Percentiles rank a stretch among this genome's conserved stretches.
Evolutionary conservation across 768 basidiomycete genomes (phyloP).

Genomic region (Rhodocollybia butyracea): DNA sequence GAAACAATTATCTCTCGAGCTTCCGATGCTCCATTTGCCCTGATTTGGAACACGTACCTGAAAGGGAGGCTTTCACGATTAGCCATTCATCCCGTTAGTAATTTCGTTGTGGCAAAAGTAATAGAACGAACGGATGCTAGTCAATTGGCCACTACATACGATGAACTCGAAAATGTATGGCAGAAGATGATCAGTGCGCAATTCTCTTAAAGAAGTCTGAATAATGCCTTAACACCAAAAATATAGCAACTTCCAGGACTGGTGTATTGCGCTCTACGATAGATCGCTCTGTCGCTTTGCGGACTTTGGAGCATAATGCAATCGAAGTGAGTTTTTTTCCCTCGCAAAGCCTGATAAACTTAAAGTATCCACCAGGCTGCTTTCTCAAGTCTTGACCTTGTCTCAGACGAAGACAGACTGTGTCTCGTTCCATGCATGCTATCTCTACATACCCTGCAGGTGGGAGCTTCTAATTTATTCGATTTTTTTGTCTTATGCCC

Average conservation of each 20-base stretch:
- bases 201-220: too few species aligned
- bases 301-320: conserved; percentile 44
- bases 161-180: conserved; percentile 60
- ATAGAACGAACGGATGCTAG: conserved; percentile 56
- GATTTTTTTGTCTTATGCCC: conserved; percentile 2
- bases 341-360: not conserved
- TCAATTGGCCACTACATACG: conserved; percentile 52
- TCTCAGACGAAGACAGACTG: conserved; percentile 41
- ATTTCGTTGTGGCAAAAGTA: conserved; percentile 87
- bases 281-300: conserved; percentile 57
- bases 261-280: conserved; percentile 78
- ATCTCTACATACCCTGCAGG: conserved; percentile 46
- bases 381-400: conserved; percentile 55
- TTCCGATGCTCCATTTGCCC: conserved; percentile 55
- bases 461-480: conserved; percentile 21
- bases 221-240: too few species aligned
- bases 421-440: conserved; percentile 69
- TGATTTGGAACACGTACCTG: conserved; percentile 81
- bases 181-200: conserved; percentile 69
- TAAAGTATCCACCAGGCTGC: conserved; percentile 43
- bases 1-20: conserved; percentile 71
- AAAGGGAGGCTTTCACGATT: conserved; percentile 66
- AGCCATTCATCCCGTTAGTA: conserved; percentile 86
- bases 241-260: conserved; percentile 43
- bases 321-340: conserved; percentile 43